Percentiles rank a stretch among this genome's conserved stretches.
These are phyloP conservation scores for Ramularia collo-cygni DNA, from an alignment of 2,329 filamentous ascomycete species.

Conservation along the genomic window DNA sequence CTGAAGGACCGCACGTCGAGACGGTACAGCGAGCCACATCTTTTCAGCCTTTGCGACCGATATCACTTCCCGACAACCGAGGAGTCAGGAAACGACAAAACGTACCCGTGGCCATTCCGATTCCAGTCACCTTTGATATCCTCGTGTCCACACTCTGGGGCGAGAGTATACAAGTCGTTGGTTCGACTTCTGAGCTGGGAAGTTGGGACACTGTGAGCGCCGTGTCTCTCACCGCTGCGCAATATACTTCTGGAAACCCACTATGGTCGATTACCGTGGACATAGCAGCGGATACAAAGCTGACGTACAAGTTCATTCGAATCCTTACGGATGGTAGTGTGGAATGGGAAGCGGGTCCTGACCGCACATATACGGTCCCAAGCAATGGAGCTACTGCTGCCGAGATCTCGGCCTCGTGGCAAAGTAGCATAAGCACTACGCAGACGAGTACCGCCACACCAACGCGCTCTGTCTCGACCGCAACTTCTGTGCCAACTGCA, in stretches of 20 bases:
- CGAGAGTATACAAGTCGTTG: conserved; percentile 59
- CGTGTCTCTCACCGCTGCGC: conserved; percentile 49
- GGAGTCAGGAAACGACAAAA: conserved; percentile 5
- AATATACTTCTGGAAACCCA: conserved; percentile 54
- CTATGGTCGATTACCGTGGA: conserved; percentile 55
- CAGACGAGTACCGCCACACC: conserved; percentile 2
- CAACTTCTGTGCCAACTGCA: conserved; percentile 15
- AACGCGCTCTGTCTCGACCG: conserved; percentile 12
- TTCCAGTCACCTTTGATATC: conserved; percentile 55
- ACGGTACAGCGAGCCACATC: conserved; percentile 4
- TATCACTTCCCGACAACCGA: conserved; percentile 4
- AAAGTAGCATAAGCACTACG: conserved; percentile 13
- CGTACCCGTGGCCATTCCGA: conserved; percentile 36
- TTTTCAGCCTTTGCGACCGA: conserved; percentile 5
- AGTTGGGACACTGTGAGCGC: conserved; percentile 51
- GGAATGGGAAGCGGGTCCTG: conserved; percentile 58
- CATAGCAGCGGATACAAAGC: conserved; percentile 48
- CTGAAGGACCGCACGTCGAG: conserved; percentile 6
- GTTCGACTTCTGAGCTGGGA: conserved; percentile 54
- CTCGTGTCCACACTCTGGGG: conserved; percentile 52
- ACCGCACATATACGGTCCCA: conserved; percentile 37
- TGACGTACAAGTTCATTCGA: conserved; percentile 58
- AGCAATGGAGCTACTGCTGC: conserved; percentile 31
- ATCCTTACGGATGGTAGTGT: conserved; percentile 49
- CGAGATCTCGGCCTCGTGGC: conserved; percentile 36